phyloP scores from a whole-genome alignment of 2,329 filamentous ascomycete genomes.

The Claviceps lovelessii region DNA sequence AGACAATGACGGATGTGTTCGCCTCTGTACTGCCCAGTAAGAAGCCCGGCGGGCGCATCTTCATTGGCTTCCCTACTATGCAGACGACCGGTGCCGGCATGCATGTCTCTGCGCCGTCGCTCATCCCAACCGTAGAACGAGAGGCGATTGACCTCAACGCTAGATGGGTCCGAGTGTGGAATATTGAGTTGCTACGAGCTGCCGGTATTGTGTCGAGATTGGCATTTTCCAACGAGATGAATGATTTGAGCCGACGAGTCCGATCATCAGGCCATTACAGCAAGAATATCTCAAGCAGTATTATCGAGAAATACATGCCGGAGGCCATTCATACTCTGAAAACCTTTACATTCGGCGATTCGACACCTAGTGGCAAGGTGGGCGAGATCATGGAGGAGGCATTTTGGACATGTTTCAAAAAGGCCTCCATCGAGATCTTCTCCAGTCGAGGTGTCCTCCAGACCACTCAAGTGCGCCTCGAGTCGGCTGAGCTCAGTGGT shows the following conservation, averaged over 20 bases:
- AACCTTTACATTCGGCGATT: conserved; percentile 79
- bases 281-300: conserved; percentile 43
- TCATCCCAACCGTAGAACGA: conserved; percentile 93
- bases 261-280: conserved; percentile 29
- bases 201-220: conserved; percentile 83
- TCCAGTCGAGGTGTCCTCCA: conserved; percentile 77
- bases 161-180: conserved; percentile 89
- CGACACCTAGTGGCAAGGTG: conserved; percentile 73
- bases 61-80: conserved; percentile 94
- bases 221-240: conserved; percentile 80
- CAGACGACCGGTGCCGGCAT: conserved; percentile 90
- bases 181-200: conserved; percentile 79
- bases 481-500: conserved; percentile 44
- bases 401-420: conserved; percentile 85
- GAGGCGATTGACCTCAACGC: conserved; percentile 96
- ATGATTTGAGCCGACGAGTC: conserved; percentile 51
- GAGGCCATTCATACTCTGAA: conserved; percentile 72
- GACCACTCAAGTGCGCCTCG: conserved; percentile 71
- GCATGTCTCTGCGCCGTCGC: conserved; percentile 87
- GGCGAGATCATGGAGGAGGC: conserved; percentile 83
- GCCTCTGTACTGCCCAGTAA: conserved; percentile 79
- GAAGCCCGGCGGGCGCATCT: conserved; percentile 69
- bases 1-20: conserved; percentile 64
- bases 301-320: conserved; percentile 54
- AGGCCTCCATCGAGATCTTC: conserved; percentile 71